Percentiles rank a stretch among this genome's conserved stretches.
These are phyloP conservation scores for Balamuthia mandrillaris DNA, from an alignment of 208 protist species.

Conservation along the genomic window DNA sequence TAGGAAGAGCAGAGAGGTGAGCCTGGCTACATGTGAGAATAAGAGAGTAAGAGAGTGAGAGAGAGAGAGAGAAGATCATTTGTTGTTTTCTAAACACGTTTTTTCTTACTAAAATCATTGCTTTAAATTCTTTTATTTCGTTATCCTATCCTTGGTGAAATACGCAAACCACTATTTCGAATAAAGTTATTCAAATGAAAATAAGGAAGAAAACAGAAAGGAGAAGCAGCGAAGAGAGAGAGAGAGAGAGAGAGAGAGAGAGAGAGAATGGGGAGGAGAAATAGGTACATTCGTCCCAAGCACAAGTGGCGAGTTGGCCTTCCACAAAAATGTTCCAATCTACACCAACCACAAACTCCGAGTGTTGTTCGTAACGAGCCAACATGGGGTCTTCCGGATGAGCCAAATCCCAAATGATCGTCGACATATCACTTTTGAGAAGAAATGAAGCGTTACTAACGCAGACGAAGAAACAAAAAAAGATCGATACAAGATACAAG, in stretches of 20 bases:
- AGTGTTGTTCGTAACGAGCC: constrained; percentile 59
- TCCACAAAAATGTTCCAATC: constrained; percentile 68
- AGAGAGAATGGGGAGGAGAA: background rate
- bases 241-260: background rate
- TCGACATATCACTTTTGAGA: constrained; percentile 58
- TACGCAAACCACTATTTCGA: too few species aligned
- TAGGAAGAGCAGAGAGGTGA: too few species aligned
- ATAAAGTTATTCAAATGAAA: too few species aligned
- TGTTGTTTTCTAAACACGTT: too few species aligned
- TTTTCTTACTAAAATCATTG: too few species aligned
- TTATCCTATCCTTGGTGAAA: too few species aligned
- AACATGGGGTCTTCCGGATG: constrained; percentile 51
- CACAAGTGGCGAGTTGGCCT: constrained; percentile 61
- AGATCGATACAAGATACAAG: background rate
- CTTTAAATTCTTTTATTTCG: too few species aligned
- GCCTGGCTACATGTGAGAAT: too few species aligned
- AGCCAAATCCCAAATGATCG: constrained; percentile 59
- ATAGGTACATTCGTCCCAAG: constrained; percentile 54
- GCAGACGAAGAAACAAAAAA: background rate
- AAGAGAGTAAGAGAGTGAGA: too few species aligned
- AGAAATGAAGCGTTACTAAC: background rate
- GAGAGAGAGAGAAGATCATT: too few species aligned
- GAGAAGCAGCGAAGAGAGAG: background rate
- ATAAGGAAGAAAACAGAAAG: background rate
- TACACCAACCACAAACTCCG: constrained; percentile 66